Evolutionary conservation across 2,329 filamentous ascomycete species (phyloP).

Genomic region (Colletotrichum aenigma): DNA sequence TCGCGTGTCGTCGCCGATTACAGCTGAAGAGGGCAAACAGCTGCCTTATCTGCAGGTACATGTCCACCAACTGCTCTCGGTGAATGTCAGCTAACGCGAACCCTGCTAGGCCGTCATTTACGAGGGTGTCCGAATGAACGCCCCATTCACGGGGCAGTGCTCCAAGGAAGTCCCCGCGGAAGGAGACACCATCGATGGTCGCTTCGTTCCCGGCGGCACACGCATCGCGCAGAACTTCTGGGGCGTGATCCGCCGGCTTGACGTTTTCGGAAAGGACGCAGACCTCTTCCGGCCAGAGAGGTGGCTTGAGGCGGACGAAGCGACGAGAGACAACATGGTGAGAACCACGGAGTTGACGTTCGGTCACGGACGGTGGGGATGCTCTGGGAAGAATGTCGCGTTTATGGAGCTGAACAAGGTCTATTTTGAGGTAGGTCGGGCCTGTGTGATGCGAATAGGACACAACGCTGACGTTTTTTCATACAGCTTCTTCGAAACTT

Average conservation of each 20-base stretch:
- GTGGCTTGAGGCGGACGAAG: slow-evolving; percentile 45
- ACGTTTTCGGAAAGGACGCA: slow-evolving; percentile 42
- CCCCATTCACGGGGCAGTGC: slow-evolving; percentile 31
- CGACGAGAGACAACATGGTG: slow-evolving; percentile 21
- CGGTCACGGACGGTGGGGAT: slow-evolving; percentile 35
- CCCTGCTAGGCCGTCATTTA: slow-evolving; percentile 47
- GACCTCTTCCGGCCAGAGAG: slow-evolving; percentile 51
- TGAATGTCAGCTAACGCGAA: slow-evolving; percentile 9
- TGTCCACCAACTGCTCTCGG: not conserved
- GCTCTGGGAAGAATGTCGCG: slow-evolving; percentile 41
- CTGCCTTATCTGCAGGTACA: slow-evolving; percentile 47
- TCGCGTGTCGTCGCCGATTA: slow-evolving; percentile 30
- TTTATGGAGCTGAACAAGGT: slow-evolving; percentile 48
- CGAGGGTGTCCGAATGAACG: slow-evolving; percentile 44
- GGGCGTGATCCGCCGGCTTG: slow-evolving; percentile 39
- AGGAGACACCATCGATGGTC: slow-evolving; percentile 30
- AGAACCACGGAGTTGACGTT: slow-evolving; percentile 38
- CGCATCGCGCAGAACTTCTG: slow-evolving; percentile 39
- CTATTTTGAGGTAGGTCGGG: slow-evolving; percentile 42
- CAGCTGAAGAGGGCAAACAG: slow-evolving; percentile 28
- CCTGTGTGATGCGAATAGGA: too few relatives aligned
- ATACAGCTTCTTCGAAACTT: slow-evolving; percentile 28
- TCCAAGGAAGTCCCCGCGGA: slow-evolving; percentile 29
- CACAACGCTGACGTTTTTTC: not conserved
- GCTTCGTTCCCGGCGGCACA: slow-evolving; percentile 32